Conservation (phyloP, 2,329 filamentous ascomycete genomes). For the Stenocarpella maydis region DNA sequence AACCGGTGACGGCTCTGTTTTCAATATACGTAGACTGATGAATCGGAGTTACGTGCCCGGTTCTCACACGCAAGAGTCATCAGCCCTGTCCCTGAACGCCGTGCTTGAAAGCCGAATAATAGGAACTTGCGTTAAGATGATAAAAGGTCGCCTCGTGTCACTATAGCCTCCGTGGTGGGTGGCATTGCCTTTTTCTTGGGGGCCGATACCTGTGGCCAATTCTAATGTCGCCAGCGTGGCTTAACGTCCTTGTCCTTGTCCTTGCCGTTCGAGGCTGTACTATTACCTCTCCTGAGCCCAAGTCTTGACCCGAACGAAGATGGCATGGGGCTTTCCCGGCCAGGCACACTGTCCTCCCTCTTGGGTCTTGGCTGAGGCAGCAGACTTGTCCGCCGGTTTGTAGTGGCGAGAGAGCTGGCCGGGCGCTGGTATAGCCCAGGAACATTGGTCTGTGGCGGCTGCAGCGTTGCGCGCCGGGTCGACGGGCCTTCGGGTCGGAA, state of each 20-base stretch:
- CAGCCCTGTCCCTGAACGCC: slow-evolving; percentile 26
- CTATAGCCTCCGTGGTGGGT: neutral
- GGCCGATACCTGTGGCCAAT: neutral
- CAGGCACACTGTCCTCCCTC: slow-evolving; percentile 25
- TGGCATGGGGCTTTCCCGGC: slow-evolving; percentile 33
- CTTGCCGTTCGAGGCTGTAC: slow-evolving; percentile 27
- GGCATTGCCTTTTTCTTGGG: neutral
- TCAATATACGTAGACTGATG: neutral
- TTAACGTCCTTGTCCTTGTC: slow-evolving; percentile 26
- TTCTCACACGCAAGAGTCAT: slow-evolving; percentile 4
- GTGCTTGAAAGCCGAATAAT: slow-evolving; percentile 27
- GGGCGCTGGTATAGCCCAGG: slow-evolving; percentile 52
- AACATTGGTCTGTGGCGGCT: slow-evolving; percentile 52
- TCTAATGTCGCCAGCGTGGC: slow-evolving; percentile 28
- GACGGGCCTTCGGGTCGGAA: slow-evolving; percentile 36
- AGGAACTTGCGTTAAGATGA: slow-evolving; percentile 10
- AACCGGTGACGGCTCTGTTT: neutral
- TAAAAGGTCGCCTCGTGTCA: neutral
- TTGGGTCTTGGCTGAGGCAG: slow-evolving; percentile 55
- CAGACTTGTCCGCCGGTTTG: slow-evolving; percentile 59
- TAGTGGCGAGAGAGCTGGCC: slow-evolving; percentile 63
- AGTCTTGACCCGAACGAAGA: slow-evolving; percentile 5
- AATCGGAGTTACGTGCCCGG: neutral
- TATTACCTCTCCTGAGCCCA: slow-evolving; percentile 29
- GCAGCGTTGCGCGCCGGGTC: slow-evolving; percentile 43